Conservation (phyloP, 305 asterid genomes). For the Solanum hybrid region DNA sequence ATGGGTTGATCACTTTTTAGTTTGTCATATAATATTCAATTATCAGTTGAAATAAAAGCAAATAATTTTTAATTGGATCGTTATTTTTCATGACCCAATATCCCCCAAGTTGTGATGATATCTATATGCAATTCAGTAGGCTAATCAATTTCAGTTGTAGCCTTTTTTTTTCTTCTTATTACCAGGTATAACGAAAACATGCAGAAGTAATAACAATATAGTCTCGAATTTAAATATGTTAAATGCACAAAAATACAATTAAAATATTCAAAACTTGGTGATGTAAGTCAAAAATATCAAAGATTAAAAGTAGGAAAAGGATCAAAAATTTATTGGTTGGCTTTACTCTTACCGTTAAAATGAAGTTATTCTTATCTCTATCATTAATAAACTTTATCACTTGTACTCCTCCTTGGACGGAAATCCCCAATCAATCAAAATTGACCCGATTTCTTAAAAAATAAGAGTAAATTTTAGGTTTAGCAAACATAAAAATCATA, state of each 20-base stretch:
- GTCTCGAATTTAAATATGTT: background rate
- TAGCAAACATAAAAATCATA: no score
- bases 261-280: background rate
- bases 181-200: background rate
- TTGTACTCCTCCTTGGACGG: background rate
- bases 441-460: background rate
- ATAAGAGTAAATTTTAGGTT: no score
- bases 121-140: background rate
- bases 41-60: background rate
- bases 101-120: background rate
- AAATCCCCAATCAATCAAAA: background rate
- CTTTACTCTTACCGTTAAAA: background rate
- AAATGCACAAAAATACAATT: background rate
- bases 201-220: no score
- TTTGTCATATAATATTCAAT: background rate
- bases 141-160: background rate
- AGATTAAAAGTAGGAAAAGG: no score
- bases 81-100: background rate
- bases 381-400: background rate
- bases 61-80: background rate
- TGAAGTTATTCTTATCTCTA: background rate
- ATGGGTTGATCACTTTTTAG: background rate
- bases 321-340: background rate
- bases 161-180: background rate
- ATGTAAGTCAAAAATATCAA: background rate